Evolutionary conservation across 371 early-diverging fungal genomes (phyloP).

Genomic region (Rhizomucor miehei): DNA sequence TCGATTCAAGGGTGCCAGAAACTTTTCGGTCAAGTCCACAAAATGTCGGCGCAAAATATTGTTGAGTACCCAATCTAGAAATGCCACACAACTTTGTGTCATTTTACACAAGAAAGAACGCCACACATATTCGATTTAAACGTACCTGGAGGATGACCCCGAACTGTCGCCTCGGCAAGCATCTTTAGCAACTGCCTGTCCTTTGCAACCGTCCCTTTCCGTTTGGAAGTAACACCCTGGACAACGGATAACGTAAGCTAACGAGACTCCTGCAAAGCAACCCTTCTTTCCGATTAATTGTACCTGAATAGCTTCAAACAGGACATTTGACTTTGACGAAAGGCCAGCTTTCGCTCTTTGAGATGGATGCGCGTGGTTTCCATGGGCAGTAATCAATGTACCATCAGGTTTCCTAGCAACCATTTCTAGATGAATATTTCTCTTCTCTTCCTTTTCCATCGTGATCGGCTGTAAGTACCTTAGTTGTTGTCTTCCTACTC

Average conservation of each 20-base stretch:
- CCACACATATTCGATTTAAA: neutral
- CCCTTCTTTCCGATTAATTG: neutral
- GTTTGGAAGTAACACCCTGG: conserved; percentile 70
- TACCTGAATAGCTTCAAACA: conserved; percentile 60
- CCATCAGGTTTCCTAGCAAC: conserved; percentile 45
- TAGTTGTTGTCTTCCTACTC: conserved; percentile 64
- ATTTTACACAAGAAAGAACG: neutral
- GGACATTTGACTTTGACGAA: conserved; percentile 31
- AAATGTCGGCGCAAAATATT: conserved; percentile 91
- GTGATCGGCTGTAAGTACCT: conserved; percentile 22
- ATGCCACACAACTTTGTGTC: neutral
- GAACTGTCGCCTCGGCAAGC: conserved; percentile 65
- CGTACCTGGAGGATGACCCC: conserved; percentile 62
- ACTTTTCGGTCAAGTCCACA: conserved; percentile 89
- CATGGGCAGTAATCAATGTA: conserved; percentile 31
- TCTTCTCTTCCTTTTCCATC: conserved; percentile 1
- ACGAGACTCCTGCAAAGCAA: neutral
- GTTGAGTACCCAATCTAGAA: conserved; percentile 74
- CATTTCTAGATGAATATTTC: neutral
- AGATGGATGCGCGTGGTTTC: conserved; percentile 18
- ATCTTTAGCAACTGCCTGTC: conserved; percentile 73
- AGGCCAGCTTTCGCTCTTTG: conserved; percentile 23
- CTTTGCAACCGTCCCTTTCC: conserved; percentile 75
- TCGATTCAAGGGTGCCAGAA: conserved; percentile 91
- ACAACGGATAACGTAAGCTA: neutral